Evolutionary conservation across 768 basidiomycete species (phyloP).

Genomic region (Serpula lacrymans): DNA sequence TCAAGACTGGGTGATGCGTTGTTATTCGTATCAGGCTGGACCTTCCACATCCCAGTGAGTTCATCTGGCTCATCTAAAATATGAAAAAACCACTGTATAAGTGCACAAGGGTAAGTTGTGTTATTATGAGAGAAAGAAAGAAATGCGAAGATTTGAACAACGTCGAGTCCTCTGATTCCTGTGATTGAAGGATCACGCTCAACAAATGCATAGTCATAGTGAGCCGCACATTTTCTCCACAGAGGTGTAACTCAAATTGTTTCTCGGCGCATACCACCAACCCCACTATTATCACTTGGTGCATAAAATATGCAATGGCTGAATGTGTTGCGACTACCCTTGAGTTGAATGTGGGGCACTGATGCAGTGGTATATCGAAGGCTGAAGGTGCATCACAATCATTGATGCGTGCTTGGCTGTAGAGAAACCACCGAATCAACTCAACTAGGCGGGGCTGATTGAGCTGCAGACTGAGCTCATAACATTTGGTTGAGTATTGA

Average conservation of each 20-base stretch:
- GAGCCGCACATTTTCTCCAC: conserved; percentile 1
- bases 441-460: conserved; percentile 9
- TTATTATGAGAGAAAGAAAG: conserved; percentile 2
- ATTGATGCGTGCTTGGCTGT: conserved; percentile 1
- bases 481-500: no score
- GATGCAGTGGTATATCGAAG: conserved; percentile 3
- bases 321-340: no score
- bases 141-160: conserved; percentile 1
- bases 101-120: conserved; percentile 2
- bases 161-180: conserved; percentile 1
- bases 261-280: conserved; percentile 7
- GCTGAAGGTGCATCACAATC: conserved; percentile 1
- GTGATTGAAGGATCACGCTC: not conserved
- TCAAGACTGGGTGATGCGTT: not conserved
- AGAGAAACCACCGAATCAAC: conserved; percentile 16
- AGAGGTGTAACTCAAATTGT: not conserved
- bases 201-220: conserved; percentile 9
- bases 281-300: conserved; percentile 6
- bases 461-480: no score
- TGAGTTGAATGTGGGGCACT: no score
- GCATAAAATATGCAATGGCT: conserved; percentile 4
- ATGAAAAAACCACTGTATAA: conserved; percentile 3
- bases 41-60: conserved; percentile 11
- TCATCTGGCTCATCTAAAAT: conserved; percentile 2
- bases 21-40: conserved; percentile 1